Evolutionary conservation across 2,329 filamentous ascomycete genomes (phyloP).

Genomic region (Lanzia echinophila): DNA sequence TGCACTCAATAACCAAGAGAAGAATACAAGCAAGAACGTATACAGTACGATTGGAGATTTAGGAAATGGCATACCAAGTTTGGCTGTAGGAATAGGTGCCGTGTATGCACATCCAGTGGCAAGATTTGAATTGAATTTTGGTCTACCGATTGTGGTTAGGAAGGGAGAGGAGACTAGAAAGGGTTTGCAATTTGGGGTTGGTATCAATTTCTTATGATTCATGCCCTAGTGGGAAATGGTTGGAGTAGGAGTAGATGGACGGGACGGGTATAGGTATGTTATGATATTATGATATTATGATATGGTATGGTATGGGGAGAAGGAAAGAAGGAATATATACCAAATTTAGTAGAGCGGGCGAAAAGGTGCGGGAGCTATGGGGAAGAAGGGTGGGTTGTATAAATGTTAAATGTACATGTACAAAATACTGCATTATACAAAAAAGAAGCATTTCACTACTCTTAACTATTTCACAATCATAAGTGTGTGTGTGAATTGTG

Average conservation of each 20-base stretch:
- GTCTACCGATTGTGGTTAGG: conserved; percentile 73
- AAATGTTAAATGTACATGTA: too few species aligned
- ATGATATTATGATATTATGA: too few species aligned
- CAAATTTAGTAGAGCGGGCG: background rate
- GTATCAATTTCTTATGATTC: conserved; percentile 82
- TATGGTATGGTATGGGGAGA: too few species aligned
- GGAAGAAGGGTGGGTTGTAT: too few species aligned
- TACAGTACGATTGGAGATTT: conserved; percentile 62
- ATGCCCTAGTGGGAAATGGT: background rate
- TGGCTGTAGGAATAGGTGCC: conserved; percentile 80
- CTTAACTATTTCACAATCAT: too few species aligned
- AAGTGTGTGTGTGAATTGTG: too few species aligned
- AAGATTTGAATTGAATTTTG: conserved; percentile 93
- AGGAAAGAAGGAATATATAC: background rate
- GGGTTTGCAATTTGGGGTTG: conserved; percentile 90
- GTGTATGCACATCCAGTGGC: conserved; percentile 94
- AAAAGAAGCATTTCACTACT: too few species aligned
- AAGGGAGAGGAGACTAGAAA: conserved; percentile 84
- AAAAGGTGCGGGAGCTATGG: too few species aligned
- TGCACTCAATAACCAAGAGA: conserved; percentile 52
- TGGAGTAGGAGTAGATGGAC: too few species aligned
- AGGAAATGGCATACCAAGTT: conserved; percentile 69
- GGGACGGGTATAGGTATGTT: too few species aligned
- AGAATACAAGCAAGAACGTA: conserved; percentile 29
- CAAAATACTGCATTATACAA: too few species aligned